Evolutionary conservation across 2,329 filamentous ascomycete species (phyloP).

Genomic region (Tympanopsis confertula): DNA sequence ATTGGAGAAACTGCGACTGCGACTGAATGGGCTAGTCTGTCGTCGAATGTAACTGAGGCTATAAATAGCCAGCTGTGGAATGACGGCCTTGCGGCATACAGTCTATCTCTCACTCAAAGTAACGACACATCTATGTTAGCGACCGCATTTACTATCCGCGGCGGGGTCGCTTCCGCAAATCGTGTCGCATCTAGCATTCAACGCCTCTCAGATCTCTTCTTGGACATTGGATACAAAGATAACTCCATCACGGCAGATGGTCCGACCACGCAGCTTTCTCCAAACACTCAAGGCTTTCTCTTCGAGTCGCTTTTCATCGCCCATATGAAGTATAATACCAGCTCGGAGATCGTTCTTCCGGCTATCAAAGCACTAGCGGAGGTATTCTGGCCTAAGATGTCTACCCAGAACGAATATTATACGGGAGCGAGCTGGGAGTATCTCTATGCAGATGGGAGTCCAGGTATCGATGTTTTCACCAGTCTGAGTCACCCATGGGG

Average conservation of each 20-base stretch:
- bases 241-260: conserved; percentile 2
- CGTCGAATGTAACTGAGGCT: conserved; percentile 2
- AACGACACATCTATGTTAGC: conserved; percentile 6
- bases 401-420: conserved; percentile 18
- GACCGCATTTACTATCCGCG: conserved; percentile 9
- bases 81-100: conserved; percentile 6
- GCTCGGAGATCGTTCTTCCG: conserved; percentile 8
- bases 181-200: conserved; percentile 5
- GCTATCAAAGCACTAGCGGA: conserved; percentile 14
- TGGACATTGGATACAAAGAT: conserved; percentile 10
- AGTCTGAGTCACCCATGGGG: conserved; percentile 26
- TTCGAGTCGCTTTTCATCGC: conserved; percentile 18
- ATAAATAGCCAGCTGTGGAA: conserved; percentile 10
- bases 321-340: conserved; percentile 6
- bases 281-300: conserved; percentile 24
- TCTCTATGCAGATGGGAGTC: conserved; percentile 18
- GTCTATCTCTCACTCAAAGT: conserved; percentile 1
- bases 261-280: conserved; percentile 12
- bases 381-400: conserved; percentile 24
- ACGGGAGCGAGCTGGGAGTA: conserved; percentile 29
- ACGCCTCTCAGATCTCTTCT: conserved; percentile 4
- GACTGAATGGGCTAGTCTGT: conserved; percentile 1
- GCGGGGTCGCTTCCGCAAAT: conserved; percentile 5
- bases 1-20: neutral
- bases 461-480: conserved; percentile 25